Base-by-base conservation (phyloP, 495 filamentous ascomycete species). In the Niebla homalea region DNA sequence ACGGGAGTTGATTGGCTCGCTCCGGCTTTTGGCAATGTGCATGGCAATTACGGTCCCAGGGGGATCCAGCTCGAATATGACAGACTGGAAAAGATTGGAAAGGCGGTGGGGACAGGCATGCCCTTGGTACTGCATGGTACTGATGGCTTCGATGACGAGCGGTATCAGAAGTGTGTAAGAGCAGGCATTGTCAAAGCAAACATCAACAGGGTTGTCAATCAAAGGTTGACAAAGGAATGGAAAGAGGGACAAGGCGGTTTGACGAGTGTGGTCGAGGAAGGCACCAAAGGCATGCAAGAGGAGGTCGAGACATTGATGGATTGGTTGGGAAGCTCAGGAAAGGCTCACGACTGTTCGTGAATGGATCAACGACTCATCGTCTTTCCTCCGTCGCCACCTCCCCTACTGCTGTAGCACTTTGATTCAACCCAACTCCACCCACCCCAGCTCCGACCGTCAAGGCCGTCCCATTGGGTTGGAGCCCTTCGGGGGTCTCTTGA, bases 1-100 rank as follows among this genome's bases (percentile, higher is more conserved):
- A 87, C 83, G 22, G 86, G 87, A 0, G 87, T 89, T 53, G 83
- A 89, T 63, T 87, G 84, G 78, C 63, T 90, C 15, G 86, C 85
- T 11, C 87, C 87, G 0, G 84, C 85, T 8, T 90, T 93, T 64
- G 86, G 85, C 3, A 90, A 90, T 61, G 83, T 93, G 36, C 85
- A 90, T 68, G 86, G 87, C 5, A 78, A 82, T 57, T 93, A 90
- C 65, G 85, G 85, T 0, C 77, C 80, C 0, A 64, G 81, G 11
- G 85, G 85, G 0, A 83, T 87, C 22, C 76, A 76, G 68, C 60
- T 87, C 37, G 83, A 88, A 62, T 89, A 83, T 64, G 79, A 83
- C 25, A 69, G 84, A 36, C 65, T 92, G 45, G 60, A 76, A 54
- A 63, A 63, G 11, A 85, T 92, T 60, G 73, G 79, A 50, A 64